Evolutionary conservation across 306 rosid genomes (phyloP).

Genomic region (Gillenia trifoliata): DNA sequence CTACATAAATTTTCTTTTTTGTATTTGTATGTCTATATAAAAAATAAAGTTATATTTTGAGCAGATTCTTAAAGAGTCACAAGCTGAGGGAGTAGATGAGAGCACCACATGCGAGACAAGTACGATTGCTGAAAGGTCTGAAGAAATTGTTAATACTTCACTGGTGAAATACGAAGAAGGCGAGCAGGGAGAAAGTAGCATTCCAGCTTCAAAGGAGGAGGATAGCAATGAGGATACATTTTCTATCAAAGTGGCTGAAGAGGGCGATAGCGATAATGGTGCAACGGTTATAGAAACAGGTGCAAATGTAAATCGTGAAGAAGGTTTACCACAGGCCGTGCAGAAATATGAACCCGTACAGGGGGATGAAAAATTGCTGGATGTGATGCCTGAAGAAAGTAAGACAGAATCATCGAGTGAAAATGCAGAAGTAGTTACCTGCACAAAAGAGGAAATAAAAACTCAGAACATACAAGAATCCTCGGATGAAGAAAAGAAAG

Average conservation of each 20-base stretch:
- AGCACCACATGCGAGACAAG: constrained; percentile 9
- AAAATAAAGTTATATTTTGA: background rate
- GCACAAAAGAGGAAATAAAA: constrained; percentile 19
- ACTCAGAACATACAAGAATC: constrained; percentile 10
- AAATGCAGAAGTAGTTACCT: background rate
- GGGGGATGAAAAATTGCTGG: constrained; percentile 15
- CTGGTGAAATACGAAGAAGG: constrained; percentile 18
- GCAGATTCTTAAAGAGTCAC: constrained; percentile 21
- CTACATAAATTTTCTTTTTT: background rate
- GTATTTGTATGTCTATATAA: background rate
- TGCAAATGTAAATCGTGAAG: constrained; percentile 1
- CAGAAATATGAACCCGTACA: constrained; percentile 18
- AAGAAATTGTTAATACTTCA: constrained; percentile 3
- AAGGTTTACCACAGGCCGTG: constrained; percentile 2
- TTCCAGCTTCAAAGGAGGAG: constrained; percentile 6
- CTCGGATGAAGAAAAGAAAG: constrained; percentile 11
- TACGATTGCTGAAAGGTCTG: background rate
- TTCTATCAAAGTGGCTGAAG: constrained; percentile 7
- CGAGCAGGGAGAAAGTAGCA: constrained; percentile 2
- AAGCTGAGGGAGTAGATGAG: constrained; percentile 15
- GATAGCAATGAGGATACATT: background rate
- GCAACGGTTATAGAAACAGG: constrained; percentile 3
- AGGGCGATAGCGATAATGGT: background rate
- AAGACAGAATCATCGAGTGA: constrained; percentile 15
- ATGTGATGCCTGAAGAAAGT: constrained; percentile 2